phyloP scores from a whole-genome alignment of 2,329 filamentous ascomycete genomes.

The Aspergillus sp. region DNA sequence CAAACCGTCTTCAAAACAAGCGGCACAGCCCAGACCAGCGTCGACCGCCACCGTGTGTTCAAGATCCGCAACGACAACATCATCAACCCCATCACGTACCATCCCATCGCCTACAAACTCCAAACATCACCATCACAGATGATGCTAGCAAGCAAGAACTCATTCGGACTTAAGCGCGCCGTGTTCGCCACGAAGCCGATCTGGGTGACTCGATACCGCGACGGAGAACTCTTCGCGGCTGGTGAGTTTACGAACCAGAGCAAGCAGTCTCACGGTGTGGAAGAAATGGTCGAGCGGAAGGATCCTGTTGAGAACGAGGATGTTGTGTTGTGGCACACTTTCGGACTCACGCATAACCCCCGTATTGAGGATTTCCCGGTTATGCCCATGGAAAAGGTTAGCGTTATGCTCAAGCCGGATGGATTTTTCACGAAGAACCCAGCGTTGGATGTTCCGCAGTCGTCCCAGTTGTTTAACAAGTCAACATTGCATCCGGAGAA shows the following conservation, averaged over 20 bases:
- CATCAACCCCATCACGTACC: constrained; percentile 41
- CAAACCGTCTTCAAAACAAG: constrained; percentile 45
- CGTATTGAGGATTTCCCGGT: constrained; percentile 61
- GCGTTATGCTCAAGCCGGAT: constrained; percentile 43
- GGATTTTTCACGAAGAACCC: constrained; percentile 48
- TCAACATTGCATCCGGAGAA: constrained; percentile 26
- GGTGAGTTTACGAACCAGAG: constrained; percentile 49
- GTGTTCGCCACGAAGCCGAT: constrained; percentile 48
- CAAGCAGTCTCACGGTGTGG: constrained; percentile 48
- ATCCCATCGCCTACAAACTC: constrained; percentile 46
- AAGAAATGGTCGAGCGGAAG: constrained; percentile 44
- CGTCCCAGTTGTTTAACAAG: constrained; percentile 34
- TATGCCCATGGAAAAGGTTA: constrained; percentile 55
- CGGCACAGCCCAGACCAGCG: constrained; percentile 48
- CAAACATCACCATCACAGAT: constrained; percentile 44
- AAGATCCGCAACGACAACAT: constrained; percentile 47
- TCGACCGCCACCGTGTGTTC: constrained; percentile 42
- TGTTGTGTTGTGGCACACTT: constrained; percentile 34
- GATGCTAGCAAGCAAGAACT: constrained; percentile 41
- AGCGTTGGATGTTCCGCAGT: constrained; percentile 41
- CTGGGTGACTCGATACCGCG: constrained; percentile 49
- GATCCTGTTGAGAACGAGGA: constrained; percentile 45
- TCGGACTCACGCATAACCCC: constrained; percentile 57
- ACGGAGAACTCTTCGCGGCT: constrained; percentile 47
- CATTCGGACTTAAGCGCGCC: constrained; percentile 42